These are phyloP conservation scores for Neurospora tetraspora DNA, from an alignment of 495 filamentous ascomycete species.

Conservation along the genomic window DNA sequence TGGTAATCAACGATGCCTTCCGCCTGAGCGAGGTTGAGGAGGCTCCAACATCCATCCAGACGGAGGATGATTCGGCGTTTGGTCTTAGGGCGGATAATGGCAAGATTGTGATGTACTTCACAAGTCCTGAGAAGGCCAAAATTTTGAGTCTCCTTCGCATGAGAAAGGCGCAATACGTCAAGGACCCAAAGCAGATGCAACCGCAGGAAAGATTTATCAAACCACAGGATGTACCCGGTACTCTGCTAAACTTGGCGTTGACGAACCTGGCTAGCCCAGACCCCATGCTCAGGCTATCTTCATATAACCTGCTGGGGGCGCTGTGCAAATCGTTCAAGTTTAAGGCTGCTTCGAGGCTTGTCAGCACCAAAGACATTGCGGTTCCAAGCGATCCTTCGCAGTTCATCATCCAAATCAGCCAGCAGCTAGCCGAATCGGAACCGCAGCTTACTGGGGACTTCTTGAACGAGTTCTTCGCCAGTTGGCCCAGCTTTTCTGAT, in stretches of 20 bases:
- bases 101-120: constrained; percentile 58
- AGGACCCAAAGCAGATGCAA: constrained; percentile 46
- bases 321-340: constrained; percentile 57
- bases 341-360: constrained; percentile 45
- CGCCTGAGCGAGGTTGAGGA: constrained; percentile 54
- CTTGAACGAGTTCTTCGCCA: constrained; percentile 57
- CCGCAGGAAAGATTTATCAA: constrained; percentile 50
- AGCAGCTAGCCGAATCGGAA: constrained; percentile 48
- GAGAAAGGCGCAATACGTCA: constrained; percentile 50
- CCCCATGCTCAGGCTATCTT: constrained; percentile 44
- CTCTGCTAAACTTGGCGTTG: constrained; percentile 52
- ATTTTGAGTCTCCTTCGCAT: constrained; percentile 49
- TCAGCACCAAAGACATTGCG: constrained; percentile 48
- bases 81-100: constrained; percentile 55
- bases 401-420: constrained; percentile 53
- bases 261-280: constrained; percentile 52
- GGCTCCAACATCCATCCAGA: constrained; percentile 48
- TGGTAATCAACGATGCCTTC: constrained; percentile 58
- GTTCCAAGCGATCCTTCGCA: constrained; percentile 51
- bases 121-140: constrained; percentile 48
- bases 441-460: constrained; percentile 58
- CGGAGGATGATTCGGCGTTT: constrained; percentile 57
- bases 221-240: constrained; percentile 59
- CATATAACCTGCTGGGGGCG: constrained; percentile 53
- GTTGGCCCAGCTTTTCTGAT: constrained; percentile 54